Evolutionary conservation across 2,329 filamentous ascomycete species (phyloP), one percentile per base, ranked within the genome.

Genomic region (Ceratocystis ficicola): DNA sequence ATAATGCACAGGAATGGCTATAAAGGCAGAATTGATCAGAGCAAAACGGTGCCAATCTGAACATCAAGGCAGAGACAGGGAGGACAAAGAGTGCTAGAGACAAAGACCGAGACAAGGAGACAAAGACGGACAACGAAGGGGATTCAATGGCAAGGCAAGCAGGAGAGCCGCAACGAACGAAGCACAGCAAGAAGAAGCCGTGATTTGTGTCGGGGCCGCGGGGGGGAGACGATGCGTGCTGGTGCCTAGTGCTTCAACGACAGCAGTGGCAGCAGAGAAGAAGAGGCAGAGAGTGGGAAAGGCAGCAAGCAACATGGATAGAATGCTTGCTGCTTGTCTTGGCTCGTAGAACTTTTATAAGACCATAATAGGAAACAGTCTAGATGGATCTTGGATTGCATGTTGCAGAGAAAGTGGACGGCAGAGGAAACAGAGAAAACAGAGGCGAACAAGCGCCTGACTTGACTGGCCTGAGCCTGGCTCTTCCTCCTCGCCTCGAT

Each of bases 291-390:
- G 44, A 50, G 48, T 12, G 20, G 28, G 48, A 22, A 41, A 41
- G 36, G 8, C 36, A 8, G 36, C 36, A 12, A 41, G 36, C 36
- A 12, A 10, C 10, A n/a, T 22, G 6, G 15, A 20, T 20, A 6
- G 22, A 22, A 22, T 50, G 46, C 22, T n/a, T 50, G 46, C 7
- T 50, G 8, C 6, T 2, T 50, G 22, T 6, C n/a, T 50, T 50
- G 46, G 46, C 46, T 50, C 6, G 52, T 32, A 17, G 25, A 30
- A 36, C 25, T 32, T 32, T 32, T 36, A 36, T 32, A 59, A 32
- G 52, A 12, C 52, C 28, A 17, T 59, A 59, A 59, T 30, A 59
- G 52, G 52, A 59, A 59, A 32, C 32, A 59, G 28, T 59, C 28
- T 59, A 30, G 52, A 36, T 17, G n/a, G 20, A 20, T n/a, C n/a